These are phyloP conservation scores for Sclerotinia trifoliorum DNA, from an alignment of 2,329 filamentous ascomycete species.

Conservation along the genomic window DNA sequence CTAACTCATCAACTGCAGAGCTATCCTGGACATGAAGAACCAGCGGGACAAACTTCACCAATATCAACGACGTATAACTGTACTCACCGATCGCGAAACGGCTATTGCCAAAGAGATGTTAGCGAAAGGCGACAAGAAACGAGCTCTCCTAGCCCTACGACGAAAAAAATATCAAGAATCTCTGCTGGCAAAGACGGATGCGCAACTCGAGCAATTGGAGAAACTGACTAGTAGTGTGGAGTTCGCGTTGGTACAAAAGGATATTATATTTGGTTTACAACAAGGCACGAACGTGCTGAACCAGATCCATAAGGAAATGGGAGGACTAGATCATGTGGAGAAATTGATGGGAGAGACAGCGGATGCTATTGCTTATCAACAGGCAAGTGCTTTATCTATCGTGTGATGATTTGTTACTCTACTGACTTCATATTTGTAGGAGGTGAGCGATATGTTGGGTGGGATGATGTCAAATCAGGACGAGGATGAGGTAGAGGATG, in stretches of 20 bases:
- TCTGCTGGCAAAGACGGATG: constrained; percentile 83
- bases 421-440: constrained; percentile 50
- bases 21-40: constrained; percentile 95
- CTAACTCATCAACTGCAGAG: constrained; percentile 52
- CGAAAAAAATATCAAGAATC: constrained; percentile 97
- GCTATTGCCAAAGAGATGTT: constrained; percentile 82
- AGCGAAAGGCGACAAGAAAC: constrained; percentile 72
- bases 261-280: constrained; percentile 87
- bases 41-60: constrained; percentile 97
- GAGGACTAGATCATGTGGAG: constrained; percentile 88
- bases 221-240: constrained; percentile 85
- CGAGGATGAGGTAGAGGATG: constrained; percentile 96
- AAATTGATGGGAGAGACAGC: constrained; percentile 91
- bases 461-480: constrained; percentile 89
- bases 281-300: constrained; percentile 87
- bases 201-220: constrained; percentile 91
- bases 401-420: background rate
- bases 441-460: constrained; percentile 87
- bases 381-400: constrained; percentile 53
- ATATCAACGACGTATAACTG: constrained; percentile 86
- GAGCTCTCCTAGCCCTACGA: constrained; percentile 82
- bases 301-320: constrained; percentile 94
- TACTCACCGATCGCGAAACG: constrained; percentile 84
- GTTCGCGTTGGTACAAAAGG: constrained; percentile 95
- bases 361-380: constrained; percentile 87